Conservation (phyloP, 495 filamentous ascomycete genomes). For the Hypoxylon rickii region DNA sequence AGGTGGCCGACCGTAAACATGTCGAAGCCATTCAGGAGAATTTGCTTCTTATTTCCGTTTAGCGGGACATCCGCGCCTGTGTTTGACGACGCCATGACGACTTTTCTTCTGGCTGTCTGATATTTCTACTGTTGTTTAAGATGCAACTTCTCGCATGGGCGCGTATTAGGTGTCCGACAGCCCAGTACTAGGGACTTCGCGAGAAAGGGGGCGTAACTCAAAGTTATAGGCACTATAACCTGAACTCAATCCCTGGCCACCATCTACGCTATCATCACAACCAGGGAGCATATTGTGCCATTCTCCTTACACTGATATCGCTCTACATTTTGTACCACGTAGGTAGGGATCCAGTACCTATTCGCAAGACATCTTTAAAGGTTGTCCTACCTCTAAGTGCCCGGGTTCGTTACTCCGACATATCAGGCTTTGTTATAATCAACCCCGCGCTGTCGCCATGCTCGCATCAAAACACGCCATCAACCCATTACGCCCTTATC, state of each 20-base stretch:
- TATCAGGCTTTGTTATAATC: neutral
- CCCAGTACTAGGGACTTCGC: no score
- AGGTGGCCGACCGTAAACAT: neutral
- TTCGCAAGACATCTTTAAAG: neutral
- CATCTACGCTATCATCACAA: no score
- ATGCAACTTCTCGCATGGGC: no score
- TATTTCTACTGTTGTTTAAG: no score
- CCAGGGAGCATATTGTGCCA: no score
- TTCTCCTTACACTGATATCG: no score
- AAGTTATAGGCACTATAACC: no score
- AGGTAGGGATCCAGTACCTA: no score
- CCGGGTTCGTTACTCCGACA: neutral
- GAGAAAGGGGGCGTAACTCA: no score
- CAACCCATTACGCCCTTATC: neutral
- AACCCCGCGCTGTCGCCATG: neutral
- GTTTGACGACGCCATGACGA: neutral
- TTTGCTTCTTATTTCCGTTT: neutral
- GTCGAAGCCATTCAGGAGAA: neutral
- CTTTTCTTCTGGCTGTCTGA: neutral
- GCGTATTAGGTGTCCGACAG: no score
- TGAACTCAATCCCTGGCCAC: no score
- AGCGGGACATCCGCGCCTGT: neutral
- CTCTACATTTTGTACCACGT: no score
- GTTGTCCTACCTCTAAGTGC: neutral
- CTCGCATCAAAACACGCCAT: neutral